Conservation (phyloP, 345 rosid genomes). For the Populus ilicifolia region DNA sequence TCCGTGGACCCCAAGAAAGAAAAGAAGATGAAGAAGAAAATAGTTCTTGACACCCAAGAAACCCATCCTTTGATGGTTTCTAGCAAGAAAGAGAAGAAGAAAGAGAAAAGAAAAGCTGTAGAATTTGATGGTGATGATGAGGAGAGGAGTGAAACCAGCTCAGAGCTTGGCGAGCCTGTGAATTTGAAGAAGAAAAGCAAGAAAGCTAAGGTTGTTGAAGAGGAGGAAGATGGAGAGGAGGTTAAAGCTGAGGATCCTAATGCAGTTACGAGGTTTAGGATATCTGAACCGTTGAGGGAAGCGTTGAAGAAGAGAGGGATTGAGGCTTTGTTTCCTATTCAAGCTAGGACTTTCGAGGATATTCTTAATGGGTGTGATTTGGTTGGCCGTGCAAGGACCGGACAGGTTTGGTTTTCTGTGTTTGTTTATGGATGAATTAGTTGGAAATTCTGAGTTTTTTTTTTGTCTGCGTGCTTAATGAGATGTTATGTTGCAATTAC, state of each 20-base stretch:
- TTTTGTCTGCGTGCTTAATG: neutral
- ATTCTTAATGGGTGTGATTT: slow-evolving; percentile 74
- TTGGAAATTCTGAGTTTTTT: neutral
- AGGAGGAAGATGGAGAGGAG: slow-evolving; percentile 39
- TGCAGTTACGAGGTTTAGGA: slow-evolving; percentile 61
- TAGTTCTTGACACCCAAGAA: slow-evolving; percentile 35
- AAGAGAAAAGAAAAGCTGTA: slow-evolving; percentile 50
- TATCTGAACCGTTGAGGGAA: slow-evolving; percentile 58
- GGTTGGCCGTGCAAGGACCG: slow-evolving; percentile 95
- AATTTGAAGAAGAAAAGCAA: slow-evolving; percentile 44
- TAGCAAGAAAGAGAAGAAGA: slow-evolving; percentile 14
- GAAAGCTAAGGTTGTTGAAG: slow-evolving; percentile 33
- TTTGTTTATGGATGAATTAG: neutral
- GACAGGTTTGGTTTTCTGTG: slow-evolving; percentile 51
- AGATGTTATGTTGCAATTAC: neutral
- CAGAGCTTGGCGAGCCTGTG: slow-evolving; percentile 59
- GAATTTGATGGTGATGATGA: slow-evolving; percentile 44
- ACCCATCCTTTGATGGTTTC: slow-evolving; percentile 16
- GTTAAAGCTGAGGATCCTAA: slow-evolving; percentile 55
- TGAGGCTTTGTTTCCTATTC: slow-evolving; percentile 80
- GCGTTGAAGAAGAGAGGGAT: slow-evolving; percentile 72
- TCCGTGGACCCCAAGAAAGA: slow-evolving; percentile 29
- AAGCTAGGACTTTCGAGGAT: slow-evolving; percentile 74
- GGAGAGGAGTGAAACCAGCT: slow-evolving; percentile 61
- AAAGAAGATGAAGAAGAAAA: slow-evolving; percentile 71